Evolutionary conservation across 1,284 basidiomycete genomes (phyloP), one percentile per base, ranked within the genome.

Genomic region (Violaceomyces palustris): DNA sequence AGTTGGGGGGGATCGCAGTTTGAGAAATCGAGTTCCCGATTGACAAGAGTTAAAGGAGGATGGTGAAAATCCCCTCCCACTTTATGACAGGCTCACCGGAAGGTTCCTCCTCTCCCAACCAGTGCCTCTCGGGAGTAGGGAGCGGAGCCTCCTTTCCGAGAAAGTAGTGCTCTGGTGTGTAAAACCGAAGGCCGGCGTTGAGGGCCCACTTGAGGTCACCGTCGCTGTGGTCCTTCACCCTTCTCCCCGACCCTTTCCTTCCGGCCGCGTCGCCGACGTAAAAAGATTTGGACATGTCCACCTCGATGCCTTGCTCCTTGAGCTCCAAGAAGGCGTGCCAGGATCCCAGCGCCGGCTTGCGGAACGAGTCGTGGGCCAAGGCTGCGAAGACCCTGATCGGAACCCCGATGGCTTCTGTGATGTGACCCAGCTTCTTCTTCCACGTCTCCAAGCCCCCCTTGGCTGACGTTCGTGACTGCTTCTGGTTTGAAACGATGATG

Each of bases 191-290:
- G 9, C 61, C 62, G 12, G 67, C 64, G 42, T 72, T 72, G 12
- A 53, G 34, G 5, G 69, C 69, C 61, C 64, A 70, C 21, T 66
- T 69, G n/a, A 61, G 58, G 29, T 70, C 67, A 10, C 64, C 64
- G 38, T 72, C 66, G 36, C 42, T 44, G 39, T 67, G 67, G 37
- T 72, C 67, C 15, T 24, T 32, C 8, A 15, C 39, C 1, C 44
- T 30, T 11, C 28, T 38, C 35, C 37, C 35, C 18, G 12, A 24
- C 17, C 14, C 19, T 28, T 26, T 50, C 31, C 67, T 30, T 1
- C 69, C 69, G 4, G 69, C 69, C 12, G 69, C 69, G 45, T 72
- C 69, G 5, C 69, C 69, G 2, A 72, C 68, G 27, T 58, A 72
- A 46, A 68, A 72, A 26, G 49, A 55, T 21, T 37, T 14, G 9